phyloP scores from a whole-genome alignment of 768 basidiomycete genomes.

The Psilocybe cubensis region DNA sequence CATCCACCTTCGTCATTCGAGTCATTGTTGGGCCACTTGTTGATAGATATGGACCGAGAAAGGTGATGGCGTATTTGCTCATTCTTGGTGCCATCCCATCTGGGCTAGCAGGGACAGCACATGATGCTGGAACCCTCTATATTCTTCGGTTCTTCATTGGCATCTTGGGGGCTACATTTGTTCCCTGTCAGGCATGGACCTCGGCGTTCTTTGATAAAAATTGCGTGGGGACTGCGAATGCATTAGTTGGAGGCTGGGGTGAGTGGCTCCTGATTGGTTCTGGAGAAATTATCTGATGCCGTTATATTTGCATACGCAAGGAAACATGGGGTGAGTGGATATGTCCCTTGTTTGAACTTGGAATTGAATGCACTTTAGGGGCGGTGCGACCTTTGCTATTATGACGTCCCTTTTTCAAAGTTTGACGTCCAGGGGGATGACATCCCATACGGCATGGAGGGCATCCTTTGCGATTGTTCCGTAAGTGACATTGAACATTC shows the following conservation, averaged over 20 bases:
- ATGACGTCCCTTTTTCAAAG: slow-evolving; percentile 57
- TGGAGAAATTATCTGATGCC: background rate
- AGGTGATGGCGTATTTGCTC: slow-evolving; percentile 57
- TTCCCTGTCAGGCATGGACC: slow-evolving; percentile 65
- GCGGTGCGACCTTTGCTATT: slow-evolving; percentile 57
- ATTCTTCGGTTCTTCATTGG: slow-evolving; percentile 61
- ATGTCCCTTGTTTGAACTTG: background rate
- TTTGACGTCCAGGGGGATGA: slow-evolving; percentile 37
- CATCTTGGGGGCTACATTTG: slow-evolving; percentile 63
- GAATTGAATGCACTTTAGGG: slow-evolving; percentile 18
- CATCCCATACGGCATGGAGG: slow-evolving; percentile 52
- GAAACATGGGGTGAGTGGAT: slow-evolving; percentile 35
- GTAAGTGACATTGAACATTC: slow-evolving; percentile 16
- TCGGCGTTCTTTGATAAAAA: slow-evolving; percentile 62
- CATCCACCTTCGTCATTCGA: slow-evolving; percentile 52
- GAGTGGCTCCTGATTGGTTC: slow-evolving; percentile 21
- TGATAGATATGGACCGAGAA: slow-evolving; percentile 54
- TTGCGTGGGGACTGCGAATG: slow-evolving; percentile 49
- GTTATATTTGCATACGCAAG: slow-evolving; percentile 2
- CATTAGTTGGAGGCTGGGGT: slow-evolving; percentile 61
- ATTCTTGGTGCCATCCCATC: slow-evolving; percentile 61
- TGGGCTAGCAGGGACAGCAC: slow-evolving; percentile 56
- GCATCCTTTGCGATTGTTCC: slow-evolving; percentile 60
- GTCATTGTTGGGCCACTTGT: slow-evolving; percentile 53
- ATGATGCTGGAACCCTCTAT: slow-evolving; percentile 39